Evolutionary conservation across 2,329 filamentous ascomycete genomes (phyloP).

Genomic region (Blumeriella jaapii): DNA sequence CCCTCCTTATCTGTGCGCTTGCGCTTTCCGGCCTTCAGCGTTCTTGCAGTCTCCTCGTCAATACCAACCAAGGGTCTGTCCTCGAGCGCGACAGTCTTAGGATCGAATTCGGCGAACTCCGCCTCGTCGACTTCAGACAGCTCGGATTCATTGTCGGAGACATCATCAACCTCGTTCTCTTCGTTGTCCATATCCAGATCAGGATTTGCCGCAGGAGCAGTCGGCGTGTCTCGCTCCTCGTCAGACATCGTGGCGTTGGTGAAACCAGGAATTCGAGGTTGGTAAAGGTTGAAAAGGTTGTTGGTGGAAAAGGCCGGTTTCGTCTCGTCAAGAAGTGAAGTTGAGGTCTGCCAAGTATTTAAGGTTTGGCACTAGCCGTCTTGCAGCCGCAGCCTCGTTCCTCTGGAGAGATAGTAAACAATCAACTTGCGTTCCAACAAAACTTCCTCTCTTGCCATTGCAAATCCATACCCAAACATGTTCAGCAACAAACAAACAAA

Average conservation of each 20-base stretch:
- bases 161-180: slow-evolving; percentile 24
- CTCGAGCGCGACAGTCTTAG: slow-evolving; percentile 49
- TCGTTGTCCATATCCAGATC: slow-evolving; percentile 24
- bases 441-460: neutral
- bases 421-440: neutral
- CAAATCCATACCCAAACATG: slow-evolving; percentile 11
- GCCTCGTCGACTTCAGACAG: slow-evolving; percentile 60
- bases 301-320: neutral
- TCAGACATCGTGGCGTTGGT: neutral
- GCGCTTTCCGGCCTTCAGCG: slow-evolving; percentile 52
- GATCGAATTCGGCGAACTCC: slow-evolving; percentile 59
- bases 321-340: neutral
- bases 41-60: slow-evolving; percentile 52
- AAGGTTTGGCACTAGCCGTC: no score
- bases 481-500: slow-evolving; percentile 31
- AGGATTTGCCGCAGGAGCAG: slow-evolving; percentile 17
- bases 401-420: slow-evolving; percentile 6
- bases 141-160: slow-evolving; percentile 36
- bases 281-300: neutral
- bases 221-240: slow-evolving; percentile 17
- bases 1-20: slow-evolving; percentile 53
- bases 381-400: no score
- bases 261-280: neutral
- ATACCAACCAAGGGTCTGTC: slow-evolving; percentile 50
- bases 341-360: no score